A percentile compares a stretch with the other conserved stretches of the same genome.
These are phyloP conservation scores for Triticum timopheevii DNA, from an alignment of 176 grass and related monocot species.

Conservation along the genomic window DNA sequence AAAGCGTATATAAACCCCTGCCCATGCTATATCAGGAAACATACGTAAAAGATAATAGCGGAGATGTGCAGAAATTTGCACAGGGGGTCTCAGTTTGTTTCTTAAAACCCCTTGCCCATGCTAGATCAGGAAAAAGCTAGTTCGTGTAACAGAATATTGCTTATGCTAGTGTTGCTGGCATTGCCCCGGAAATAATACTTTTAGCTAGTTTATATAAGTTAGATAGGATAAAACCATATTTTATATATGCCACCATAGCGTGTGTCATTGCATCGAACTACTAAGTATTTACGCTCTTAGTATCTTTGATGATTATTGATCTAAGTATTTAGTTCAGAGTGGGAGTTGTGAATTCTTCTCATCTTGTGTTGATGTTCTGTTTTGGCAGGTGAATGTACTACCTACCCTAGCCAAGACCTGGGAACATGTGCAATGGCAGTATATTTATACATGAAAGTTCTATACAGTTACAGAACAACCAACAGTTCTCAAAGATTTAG, in stretches of 20 bases:
- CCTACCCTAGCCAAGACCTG: neutral
- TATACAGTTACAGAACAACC: neutral
- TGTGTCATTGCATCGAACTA: neutral
- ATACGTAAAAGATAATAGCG: neutral
- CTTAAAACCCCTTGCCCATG: neutral
- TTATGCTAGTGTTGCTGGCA: neutral
- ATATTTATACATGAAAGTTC: no score
- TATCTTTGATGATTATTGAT: neutral
- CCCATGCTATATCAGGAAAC: neutral
- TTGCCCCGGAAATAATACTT: neutral
- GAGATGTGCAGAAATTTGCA: neutral
- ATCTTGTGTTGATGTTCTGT: neutral
- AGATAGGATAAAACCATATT: neutral
- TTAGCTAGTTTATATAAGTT: neutral
- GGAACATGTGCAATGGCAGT: no score
- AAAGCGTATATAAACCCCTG: neutral
- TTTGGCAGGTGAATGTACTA: neutral
- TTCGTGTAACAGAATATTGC: neutral
- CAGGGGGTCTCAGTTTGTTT: neutral
- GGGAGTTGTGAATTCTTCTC: neutral
- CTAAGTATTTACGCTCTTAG: neutral
- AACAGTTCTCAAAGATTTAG: neutral
- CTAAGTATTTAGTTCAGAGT: neutral
- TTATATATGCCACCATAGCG: neutral
- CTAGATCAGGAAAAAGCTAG: neutral